Evolutionary conservation across 2,329 filamentous ascomycete genomes (phyloP), one percentile per base, ranked within the genome.

Genomic region (Neophaeococcomyces mojaviensis): DNA sequence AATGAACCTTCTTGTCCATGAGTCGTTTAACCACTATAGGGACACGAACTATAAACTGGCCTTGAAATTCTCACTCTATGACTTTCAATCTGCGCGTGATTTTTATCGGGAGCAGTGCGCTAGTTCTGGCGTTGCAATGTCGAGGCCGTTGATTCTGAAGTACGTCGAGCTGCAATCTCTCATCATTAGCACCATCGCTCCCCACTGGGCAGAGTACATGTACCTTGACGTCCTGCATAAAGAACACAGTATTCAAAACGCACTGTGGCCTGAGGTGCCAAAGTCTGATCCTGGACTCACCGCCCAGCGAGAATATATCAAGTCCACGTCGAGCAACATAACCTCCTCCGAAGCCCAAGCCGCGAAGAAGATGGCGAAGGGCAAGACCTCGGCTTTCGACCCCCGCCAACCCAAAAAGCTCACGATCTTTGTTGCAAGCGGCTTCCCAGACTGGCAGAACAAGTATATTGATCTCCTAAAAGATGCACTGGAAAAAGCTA

Each of bases 131-230:
- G 78, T 92, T 53, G 82, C 85, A 58, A 90, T 97, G 83, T 89
- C 97, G 70, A 78, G 79, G 56, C 85, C 88, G 54, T 72, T 94
- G 9, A 76, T 90, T 26, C 69, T 79, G 57, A 79, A 82, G 56
- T 98, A 92, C 67, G 81, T 95, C 55, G 84, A 94, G 68, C 75
- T 94, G 16, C 90, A 96, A 66, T 82, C 86, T 37, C 75, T 94
- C 41, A 74, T 96, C 60, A 71, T 97, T 56, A 77, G 84, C 2
- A 85, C 88, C 42, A 82, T 97, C 52, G 83, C 90, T 2, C 90
- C 92, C 48, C 92, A 98, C 68, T 97, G 88, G 84, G 76, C 87
- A 38, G 92, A 98, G 63, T 85, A 94, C 67, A 81, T 98, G 62
- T 97, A 88, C 88, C 79, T 85, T 45, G 90, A 97, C 67, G 80